phyloP scores from a whole-genome alignment of 176 grass and related monocot genomes.

The Saccharum spontaneum region DNA sequence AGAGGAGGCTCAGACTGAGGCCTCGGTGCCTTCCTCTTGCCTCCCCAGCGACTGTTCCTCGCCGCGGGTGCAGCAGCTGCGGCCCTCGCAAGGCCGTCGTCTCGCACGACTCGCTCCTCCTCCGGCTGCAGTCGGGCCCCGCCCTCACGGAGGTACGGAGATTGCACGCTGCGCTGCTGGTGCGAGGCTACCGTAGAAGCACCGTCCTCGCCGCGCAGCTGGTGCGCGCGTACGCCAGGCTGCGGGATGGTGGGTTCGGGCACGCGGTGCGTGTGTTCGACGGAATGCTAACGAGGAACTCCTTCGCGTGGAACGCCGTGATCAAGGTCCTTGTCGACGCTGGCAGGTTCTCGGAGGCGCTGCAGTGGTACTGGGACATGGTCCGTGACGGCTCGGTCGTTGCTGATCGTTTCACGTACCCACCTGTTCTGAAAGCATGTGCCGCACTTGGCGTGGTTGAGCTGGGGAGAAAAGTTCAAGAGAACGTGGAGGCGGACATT shows the following conservation, averaged over 20 bases:
- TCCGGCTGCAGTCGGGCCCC: constrained; percentile 37
- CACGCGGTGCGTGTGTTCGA: constrained; percentile 44
- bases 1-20: neutral
- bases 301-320: constrained; percentile 59
- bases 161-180: constrained; percentile 39
- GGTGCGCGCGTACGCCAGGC: constrained; percentile 37
- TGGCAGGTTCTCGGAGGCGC: constrained; percentile 31
- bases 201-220: constrained; percentile 44
- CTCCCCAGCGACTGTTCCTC: neutral
- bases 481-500: constrained; percentile 2
- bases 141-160: neutral
- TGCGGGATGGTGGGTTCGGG: neutral
- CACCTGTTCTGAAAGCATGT: constrained; percentile 57
- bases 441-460: constrained; percentile 34
- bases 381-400: neutral
- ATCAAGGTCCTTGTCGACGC: constrained; percentile 49
- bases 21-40: neutral
- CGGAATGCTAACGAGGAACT: constrained; percentile 47
- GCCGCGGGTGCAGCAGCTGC: neutral
- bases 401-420: constrained; percentile 53
- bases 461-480: constrained; percentile 32
- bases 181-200: constrained; percentile 32
- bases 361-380: constrained; percentile 41
- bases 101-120: constrained; percentile 48
- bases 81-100: neutral